Evolutionary conservation across 768 basidiomycete species (phyloP), one percentile per base, ranked within the genome.

Genomic region (Leucocoprinus birnbaumii): DNA sequence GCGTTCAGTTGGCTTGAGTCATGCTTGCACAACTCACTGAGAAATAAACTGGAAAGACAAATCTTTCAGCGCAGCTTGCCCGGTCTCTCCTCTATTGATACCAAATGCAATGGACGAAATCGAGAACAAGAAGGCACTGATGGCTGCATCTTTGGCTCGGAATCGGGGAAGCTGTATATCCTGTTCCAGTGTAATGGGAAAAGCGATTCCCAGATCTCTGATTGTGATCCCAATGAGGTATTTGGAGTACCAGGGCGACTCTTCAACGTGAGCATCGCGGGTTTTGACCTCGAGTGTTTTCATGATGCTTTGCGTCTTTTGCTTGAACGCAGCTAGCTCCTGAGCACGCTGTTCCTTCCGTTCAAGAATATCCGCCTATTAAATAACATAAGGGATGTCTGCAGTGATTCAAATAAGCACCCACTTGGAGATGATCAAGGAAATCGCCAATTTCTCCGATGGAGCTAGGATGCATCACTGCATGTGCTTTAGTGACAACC

Each of bases 391-490:
- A 51, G 42, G 41, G 31, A 22, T 25, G 19, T 13, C 19, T 16
- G 22, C 27, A 52, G 27, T 44, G 27, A 57, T 43, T 44, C 18
- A 27, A 25, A 10, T 4, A 16, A 21, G n/a, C 25, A 37, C 46
- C 54, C 71, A 87, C 91, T 79, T 91, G 91, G 40, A 92, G 73
- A 61, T 92, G 79, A 64, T 96, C 93, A 38, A 93, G 68, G 59
- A 94, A 91, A 65, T 98, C 95, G 14, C 88, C 91, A 7, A 98
- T 73, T 65, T 96, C 91, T 19, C 88, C 87, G 48, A 98, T 86
- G 0, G 96, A 95, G 59, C 91, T 91, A 9, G 95, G 87, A 66
- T 94, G 94, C 88, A 97, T 87, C 31, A 96, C 89, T 1, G 95
- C 94, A 63, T 98, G 92, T 2, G 93, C 83, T 67, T 88, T 91